These are phyloP conservation scores for Porogramme epimiltina DNA, from an alignment of 1,284 basidiomycete genomes.

Conservation along the genomic window DNA sequence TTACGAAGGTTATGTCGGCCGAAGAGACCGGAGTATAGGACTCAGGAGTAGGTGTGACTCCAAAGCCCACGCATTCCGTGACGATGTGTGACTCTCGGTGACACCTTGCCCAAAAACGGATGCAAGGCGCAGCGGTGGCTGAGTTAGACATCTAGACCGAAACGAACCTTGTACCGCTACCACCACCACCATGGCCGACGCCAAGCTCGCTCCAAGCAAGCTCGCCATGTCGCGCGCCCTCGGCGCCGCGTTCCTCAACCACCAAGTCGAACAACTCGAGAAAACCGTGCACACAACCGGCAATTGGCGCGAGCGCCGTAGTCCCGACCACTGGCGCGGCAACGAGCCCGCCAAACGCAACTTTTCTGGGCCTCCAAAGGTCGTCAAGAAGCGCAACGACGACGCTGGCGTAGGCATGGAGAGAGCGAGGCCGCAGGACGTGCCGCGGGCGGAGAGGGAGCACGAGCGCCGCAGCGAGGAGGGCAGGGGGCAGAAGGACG, in stretches of 20 bases:
- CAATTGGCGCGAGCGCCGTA: slow-evolving; percentile 56
- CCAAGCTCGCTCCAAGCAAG: slow-evolving; percentile 44
- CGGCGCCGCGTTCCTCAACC: slow-evolving; percentile 79
- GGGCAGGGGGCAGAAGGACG: slow-evolving; percentile 53
- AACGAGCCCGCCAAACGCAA: slow-evolving; percentile 20
- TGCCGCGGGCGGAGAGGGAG: slow-evolving; percentile 23
- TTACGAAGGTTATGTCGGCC: too few relatives aligned
- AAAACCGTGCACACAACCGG: slow-evolving; percentile 65
- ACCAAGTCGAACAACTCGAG: slow-evolving; percentile 83
- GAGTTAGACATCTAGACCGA: neutral
- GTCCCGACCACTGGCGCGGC: slow-evolving; percentile 26
- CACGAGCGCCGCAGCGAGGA: slow-evolving; percentile 36
- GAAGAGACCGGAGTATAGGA: too few relatives aligned
- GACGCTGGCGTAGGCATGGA: slow-evolving; percentile 14
- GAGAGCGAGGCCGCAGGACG: slow-evolving; percentile 20
- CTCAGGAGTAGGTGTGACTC: neutral
- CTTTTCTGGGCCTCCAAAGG: slow-evolving; percentile 10
- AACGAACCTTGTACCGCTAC: slow-evolving; percentile 5
- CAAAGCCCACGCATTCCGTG: neutral
- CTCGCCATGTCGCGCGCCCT: slow-evolving; percentile 80
- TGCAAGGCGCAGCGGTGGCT: slow-evolving; percentile 11
- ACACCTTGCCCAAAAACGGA: neutral
- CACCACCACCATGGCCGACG: slow-evolving; percentile 21
- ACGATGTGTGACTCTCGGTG: slow-evolving; percentile 4
- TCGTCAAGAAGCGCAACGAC: slow-evolving; percentile 27